Conservation (phyloP, 176 grass and related monocot genomes). For the Oryza longistaminata region DNA sequence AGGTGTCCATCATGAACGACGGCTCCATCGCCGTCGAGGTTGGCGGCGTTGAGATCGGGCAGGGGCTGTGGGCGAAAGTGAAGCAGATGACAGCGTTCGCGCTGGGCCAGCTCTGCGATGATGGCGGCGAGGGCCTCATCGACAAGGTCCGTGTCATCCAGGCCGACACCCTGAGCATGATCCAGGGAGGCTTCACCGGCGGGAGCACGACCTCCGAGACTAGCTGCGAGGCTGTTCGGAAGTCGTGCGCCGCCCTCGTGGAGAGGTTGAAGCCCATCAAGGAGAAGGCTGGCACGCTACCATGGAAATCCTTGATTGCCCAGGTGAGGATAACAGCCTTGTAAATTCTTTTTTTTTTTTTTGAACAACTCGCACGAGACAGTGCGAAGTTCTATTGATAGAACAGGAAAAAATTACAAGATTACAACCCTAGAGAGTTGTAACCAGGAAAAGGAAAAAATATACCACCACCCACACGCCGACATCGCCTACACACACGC, state of each 20-base stretch:
- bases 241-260: slow-evolving; percentile 51
- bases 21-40: slow-evolving; percentile 86
- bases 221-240: slow-evolving; percentile 71
- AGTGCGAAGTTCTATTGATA: no score
- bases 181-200: slow-evolving; percentile 70
- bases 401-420: no score
- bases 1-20: slow-evolving; percentile 82
- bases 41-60: slow-evolving; percentile 79
- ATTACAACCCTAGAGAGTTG: no score
- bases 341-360: not conserved
- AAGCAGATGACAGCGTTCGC: slow-evolving; percentile 78
- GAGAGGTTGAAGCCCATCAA: slow-evolving; percentile 73
- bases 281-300: slow-evolving; percentile 45
- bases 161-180: slow-evolving; percentile 65
- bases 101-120: slow-evolving; percentile 53
- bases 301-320: slow-evolving; percentile 63
- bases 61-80: slow-evolving; percentile 87
- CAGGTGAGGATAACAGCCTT: slow-evolving; percentile 45
- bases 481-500: no score
- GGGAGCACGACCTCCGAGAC: slow-evolving; percentile 86
- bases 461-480: no score
- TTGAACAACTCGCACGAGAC: no score
- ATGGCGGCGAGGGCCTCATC: slow-evolving; percentile 50
- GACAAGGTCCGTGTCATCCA: slow-evolving; percentile 76
- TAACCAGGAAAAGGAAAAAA: no score